A percentile compares a stretch with the other conserved stretches of the same genome.
These are phyloP conservation scores for Fagopyrum tataricum DNA, from an alignment of 148 eudicot species.

Conservation along the genomic window DNA sequence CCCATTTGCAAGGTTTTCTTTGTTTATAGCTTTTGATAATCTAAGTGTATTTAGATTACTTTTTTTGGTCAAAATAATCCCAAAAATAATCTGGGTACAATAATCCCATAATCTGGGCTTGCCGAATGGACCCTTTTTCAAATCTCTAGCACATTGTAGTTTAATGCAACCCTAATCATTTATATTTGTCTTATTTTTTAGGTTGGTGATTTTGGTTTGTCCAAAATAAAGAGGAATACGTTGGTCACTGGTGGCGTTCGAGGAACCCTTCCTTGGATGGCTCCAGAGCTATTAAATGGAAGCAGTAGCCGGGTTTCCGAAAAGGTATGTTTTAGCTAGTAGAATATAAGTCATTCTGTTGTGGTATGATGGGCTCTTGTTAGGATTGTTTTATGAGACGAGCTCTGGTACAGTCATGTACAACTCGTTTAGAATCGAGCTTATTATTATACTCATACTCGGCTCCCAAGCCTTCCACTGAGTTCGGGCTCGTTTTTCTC, in stretches of 20 bases:
- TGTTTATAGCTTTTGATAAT: background rate
- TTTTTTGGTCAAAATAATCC: too few species aligned
- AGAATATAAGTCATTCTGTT: background rate
- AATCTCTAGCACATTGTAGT: background rate
- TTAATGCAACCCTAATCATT: background rate
- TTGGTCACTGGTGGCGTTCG: conserved; percentile 38
- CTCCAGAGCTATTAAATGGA: conserved; percentile 34
- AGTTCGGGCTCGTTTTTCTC: too few species aligned
- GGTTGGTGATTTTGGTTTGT: conserved; percentile 43
- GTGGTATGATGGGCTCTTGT: too few species aligned
- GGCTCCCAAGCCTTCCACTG: too few species aligned
- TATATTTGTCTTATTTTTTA: conserved; percentile 3
- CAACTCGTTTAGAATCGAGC: too few species aligned
- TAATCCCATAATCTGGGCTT: too few species aligned
- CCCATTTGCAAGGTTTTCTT: conserved; percentile 39
- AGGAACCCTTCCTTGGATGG: conserved; percentile 53
- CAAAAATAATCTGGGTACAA: too few species aligned
- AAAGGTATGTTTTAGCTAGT: conserved; percentile 23
- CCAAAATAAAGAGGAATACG: conserved; percentile 36
- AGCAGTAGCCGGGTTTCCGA: conserved; percentile 29
- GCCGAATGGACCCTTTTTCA: too few species aligned
- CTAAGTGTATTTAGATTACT: too few species aligned
- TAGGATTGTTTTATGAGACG: too few species aligned
- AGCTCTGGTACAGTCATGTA: too few species aligned
- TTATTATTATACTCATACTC: too few species aligned